Percentiles rank a stretch among this genome's conserved stretches.
Conservation (phyloP, 1,284 basidiomycete genomes). For the Rhodotorula sp. region DNA sequence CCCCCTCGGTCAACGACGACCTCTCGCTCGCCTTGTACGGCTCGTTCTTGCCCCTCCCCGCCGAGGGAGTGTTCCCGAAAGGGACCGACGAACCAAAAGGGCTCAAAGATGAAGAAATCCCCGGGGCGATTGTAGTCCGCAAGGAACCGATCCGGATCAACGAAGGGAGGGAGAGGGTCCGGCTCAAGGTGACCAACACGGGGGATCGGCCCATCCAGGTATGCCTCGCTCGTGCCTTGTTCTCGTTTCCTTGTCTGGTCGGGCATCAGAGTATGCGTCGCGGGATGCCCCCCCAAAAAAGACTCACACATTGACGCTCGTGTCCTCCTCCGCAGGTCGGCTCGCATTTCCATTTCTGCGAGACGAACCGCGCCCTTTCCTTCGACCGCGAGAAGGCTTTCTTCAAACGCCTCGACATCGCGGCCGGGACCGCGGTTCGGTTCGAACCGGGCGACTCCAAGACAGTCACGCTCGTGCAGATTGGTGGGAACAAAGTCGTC, state of each 20-base stretch:
- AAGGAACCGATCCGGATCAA: conserved; percentile 72
- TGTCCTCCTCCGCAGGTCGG: conserved; percentile 61
- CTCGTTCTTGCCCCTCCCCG: conserved; percentile 83
- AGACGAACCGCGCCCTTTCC: conserved; percentile 76
- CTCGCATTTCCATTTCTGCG: conserved; percentile 87
- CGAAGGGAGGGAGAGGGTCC: conserved; percentile 65
- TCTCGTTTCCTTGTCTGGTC: no score
- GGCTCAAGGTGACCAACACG: conserved; percentile 80
- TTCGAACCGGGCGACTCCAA: conserved; percentile 93
- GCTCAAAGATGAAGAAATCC: conserved; percentile 19
- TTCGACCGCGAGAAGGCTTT: conserved; percentile 82
- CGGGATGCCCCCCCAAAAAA: no score
- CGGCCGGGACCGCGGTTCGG: conserved; percentile 90
- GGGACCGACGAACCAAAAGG: conserved; percentile 53
- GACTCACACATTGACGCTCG: no score
- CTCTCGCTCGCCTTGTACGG: conserved; percentile 82
- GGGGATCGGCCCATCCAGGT: conserved; percentile 94
- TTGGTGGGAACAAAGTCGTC: conserved; percentile 70
- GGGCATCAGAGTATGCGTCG: no score
- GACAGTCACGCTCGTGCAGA: conserved; percentile 76
- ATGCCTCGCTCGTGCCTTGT: conserved; percentile 22
- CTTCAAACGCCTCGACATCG: conserved; percentile 84
- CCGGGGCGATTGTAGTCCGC: conserved; percentile 59
- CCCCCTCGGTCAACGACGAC: conserved; percentile 68
- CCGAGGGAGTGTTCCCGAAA: conserved; percentile 62